Evolutionary conservation across 352 stramenopile genomes (phyloP).

Genomic region (Globisporangium viniferum): DNA sequence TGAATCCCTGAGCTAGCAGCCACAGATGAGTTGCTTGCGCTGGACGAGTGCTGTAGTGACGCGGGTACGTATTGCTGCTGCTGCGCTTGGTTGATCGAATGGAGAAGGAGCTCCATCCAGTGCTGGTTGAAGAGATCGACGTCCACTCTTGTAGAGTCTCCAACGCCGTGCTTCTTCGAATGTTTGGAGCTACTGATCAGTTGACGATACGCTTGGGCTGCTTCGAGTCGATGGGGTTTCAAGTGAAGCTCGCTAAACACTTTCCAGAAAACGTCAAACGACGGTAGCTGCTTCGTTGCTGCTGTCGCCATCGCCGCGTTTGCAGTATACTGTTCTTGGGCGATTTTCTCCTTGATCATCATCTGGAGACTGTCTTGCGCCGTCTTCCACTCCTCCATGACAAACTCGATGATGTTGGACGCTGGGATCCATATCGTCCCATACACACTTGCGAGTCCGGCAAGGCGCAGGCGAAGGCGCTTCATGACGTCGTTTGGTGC

Average conservation of each 20-base stretch:
- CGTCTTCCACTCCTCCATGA: slow-evolving; percentile 47
- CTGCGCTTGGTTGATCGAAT: slow-evolving; percentile 34
- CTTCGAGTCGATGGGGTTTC: slow-evolving; percentile 28
- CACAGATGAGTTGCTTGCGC: not conserved
- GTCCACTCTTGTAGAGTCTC: slow-evolving; percentile 11
- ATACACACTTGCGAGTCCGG: slow-evolving; percentile 46
- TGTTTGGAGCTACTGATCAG: slow-evolving; percentile 19
- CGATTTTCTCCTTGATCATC: slow-evolving; percentile 27
- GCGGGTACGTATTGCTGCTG: slow-evolving; percentile 27
- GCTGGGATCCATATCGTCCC: slow-evolving; percentile 51
- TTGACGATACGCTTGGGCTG: slow-evolving; percentile 30
- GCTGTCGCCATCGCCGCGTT: not conserved
- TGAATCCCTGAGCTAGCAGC: slow-evolving; percentile 21
- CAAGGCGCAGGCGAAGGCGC: slow-evolving; percentile 36
- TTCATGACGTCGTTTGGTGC: slow-evolving; percentile 38
- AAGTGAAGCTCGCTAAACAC: slow-evolving; percentile 34
- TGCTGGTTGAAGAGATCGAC: slow-evolving; percentile 23
- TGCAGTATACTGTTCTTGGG: slow-evolving; percentile 6
- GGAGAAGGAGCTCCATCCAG: slow-evolving; percentile 31
- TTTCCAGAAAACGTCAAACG: slow-evolving; percentile 24
- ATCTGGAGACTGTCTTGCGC: slow-evolving; percentile 24
- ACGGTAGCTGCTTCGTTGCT: slow-evolving; percentile 5
- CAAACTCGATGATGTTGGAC: slow-evolving; percentile 41
- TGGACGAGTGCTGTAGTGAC: slow-evolving; percentile 3
- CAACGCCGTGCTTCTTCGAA: not conserved